These are phyloP conservation scores for Galeopsis tetrahit DNA, from an alignment of 257 asterid species.

Conservation along the genomic window DNA sequence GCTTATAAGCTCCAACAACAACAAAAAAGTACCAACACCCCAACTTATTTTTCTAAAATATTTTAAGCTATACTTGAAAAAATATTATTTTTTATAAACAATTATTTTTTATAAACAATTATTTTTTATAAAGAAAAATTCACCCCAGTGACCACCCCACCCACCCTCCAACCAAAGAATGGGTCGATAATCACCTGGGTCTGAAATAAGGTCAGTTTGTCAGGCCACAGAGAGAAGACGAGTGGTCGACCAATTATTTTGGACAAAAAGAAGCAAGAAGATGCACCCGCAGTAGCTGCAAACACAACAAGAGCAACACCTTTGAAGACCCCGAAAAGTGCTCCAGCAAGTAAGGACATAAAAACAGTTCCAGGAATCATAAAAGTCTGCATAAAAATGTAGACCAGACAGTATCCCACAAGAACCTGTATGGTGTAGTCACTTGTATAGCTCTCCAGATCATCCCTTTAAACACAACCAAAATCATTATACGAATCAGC, in stretches of 20 bases:
- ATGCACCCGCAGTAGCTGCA: slow-evolving; percentile 95
- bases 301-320: slow-evolving; percentile 93
- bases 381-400: slow-evolving; percentile 97
- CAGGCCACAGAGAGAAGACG: slow-evolving; percentile 94
- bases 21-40: too few species aligned
- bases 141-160: too few species aligned
- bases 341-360: slow-evolving; percentile 95
- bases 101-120: too few species aligned
- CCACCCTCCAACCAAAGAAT: neutral
- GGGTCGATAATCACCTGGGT: slow-evolving; percentile 60
- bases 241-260: slow-evolving; percentile 92
- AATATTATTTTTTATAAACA: too few species aligned
- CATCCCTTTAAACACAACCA: slow-evolving; percentile 55
- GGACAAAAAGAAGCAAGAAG: slow-evolving; percentile 89
- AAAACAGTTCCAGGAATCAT: slow-evolving; percentile 98
- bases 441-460: slow-evolving; percentile 90
- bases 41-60: too few species aligned
- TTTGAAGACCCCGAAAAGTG: slow-evolving; percentile 84
- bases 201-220: slow-evolving; percentile 81
- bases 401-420: slow-evolving; percentile 84
- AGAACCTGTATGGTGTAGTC: slow-evolving; percentile 93
- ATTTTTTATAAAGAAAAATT: too few species aligned
- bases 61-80: too few species aligned
- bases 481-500: neutral
- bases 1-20: too few species aligned